Percentiles rank a stretch among this genome's conserved stretches.
Evolutionary conservation across 1,284 basidiomycete genomes (phyloP).

Genomic region (Moesziomyces aphidis): DNA sequence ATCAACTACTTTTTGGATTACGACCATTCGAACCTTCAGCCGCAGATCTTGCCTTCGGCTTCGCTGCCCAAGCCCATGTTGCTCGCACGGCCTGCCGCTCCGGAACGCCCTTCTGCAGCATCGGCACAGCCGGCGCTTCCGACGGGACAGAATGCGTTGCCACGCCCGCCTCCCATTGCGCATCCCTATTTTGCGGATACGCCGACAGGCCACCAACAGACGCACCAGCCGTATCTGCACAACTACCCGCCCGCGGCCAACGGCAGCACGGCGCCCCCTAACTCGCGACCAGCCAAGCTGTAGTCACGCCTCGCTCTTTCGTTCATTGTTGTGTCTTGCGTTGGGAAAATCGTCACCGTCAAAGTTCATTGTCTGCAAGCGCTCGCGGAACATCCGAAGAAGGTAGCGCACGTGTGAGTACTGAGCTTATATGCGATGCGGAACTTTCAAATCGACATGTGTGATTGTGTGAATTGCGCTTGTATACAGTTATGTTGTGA

Average conservation of each 20-base stretch:
- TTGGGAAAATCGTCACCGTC: constrained; percentile 11
- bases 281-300: constrained; percentile 27
- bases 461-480: neutral
- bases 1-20: constrained; percentile 39
- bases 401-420: no score
- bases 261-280: constrained; percentile 1
- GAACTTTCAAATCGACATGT: no score
- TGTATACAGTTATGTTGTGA: neutral
- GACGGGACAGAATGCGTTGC: neutral
- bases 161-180: constrained; percentile 8
- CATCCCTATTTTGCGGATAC: constrained; percentile 27
- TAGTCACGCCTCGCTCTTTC: constrained; percentile 3
- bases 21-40: constrained; percentile 30
- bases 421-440: no score
- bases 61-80: constrained; percentile 17
- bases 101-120: neutral
- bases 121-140: neutral
- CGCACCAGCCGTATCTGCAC: constrained; percentile 15
- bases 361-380: neutral
- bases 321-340: neutral
- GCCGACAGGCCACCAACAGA: constrained; percentile 15
- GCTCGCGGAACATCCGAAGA: no score
- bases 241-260: constrained; percentile 3
- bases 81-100: neutral
- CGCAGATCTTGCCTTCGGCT: constrained; percentile 33